A percentile compares a stretch with the other conserved stretches of the same genome.
Evolutionary conservation across 2,329 filamentous ascomycete genomes (phyloP).

Genomic region (Aureobasidium sp.): DNA sequence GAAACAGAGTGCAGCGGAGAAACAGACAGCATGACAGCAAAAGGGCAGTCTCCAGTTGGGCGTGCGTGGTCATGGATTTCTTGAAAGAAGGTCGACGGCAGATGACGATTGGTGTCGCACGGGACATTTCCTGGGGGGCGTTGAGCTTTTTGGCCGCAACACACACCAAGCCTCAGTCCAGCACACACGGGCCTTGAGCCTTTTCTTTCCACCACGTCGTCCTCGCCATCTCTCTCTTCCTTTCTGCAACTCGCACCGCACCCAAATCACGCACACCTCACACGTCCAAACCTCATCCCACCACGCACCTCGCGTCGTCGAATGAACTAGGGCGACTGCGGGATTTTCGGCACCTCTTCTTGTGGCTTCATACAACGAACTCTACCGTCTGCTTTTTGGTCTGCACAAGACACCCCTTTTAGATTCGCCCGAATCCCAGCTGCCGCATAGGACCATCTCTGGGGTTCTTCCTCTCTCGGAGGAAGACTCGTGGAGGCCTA

Average conservation of each 20-base stretch:
- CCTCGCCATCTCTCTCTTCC: not conserved
- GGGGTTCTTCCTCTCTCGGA: slow-evolving; percentile 98
- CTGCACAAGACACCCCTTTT: slow-evolving; percentile 37
- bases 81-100: not conserved
- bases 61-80: not conserved
- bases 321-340: not conserved
- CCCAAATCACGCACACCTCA: not conserved
- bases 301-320: slow-evolving; percentile 1
- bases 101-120: not conserved
- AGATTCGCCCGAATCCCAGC: slow-evolving; percentile 63
- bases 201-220: not conserved
- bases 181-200: not conserved
- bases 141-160: not conserved
- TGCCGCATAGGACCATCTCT: slow-evolving; percentile 99
- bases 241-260: not conserved
- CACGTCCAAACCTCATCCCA: not conserved
- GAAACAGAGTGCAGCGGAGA: not conserved
- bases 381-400: slow-evolving; percentile 36
- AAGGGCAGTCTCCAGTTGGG: not conserved
- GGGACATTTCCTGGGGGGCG: not conserved
- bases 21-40: not conserved
- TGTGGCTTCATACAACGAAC: slow-evolving; percentile 28
- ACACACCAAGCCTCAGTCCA: not conserved
- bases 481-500: slow-evolving; percentile 99
- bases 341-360: slow-evolving; percentile 19